phyloP scores from a whole-genome alignment of 805 yeast genomes.

The Ogataea parapolymorpha region DNA sequence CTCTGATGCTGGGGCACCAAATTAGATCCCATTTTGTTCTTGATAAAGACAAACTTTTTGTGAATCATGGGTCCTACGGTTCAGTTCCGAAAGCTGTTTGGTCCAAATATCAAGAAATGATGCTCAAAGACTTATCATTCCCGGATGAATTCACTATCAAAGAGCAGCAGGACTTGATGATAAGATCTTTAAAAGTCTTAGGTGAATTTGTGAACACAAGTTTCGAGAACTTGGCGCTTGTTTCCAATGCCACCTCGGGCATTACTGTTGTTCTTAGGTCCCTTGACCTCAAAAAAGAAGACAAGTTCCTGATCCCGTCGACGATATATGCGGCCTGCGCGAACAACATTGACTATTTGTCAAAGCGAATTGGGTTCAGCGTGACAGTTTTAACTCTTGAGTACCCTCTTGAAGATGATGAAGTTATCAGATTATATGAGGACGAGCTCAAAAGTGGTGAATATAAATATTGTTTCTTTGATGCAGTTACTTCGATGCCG shows the following conservation, averaged over 20 bases:
- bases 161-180: slow-evolving; percentile 30
- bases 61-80: slow-evolving; percentile 69
- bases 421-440: slow-evolving; percentile 36
- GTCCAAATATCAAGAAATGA: slow-evolving; percentile 33
- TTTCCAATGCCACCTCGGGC: slow-evolving; percentile 59
- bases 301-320: slow-evolving; percentile 45
- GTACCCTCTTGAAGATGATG: slow-evolving; percentile 44
- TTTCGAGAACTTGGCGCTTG: slow-evolving; percentile 47
- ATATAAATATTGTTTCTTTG: slow-evolving; percentile 47
- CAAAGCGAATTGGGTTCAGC: slow-evolving; percentile 33
- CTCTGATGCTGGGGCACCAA: slow-evolving; percentile 42
- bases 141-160: slow-evolving; percentile 47
- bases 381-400: slow-evolving; percentile 33
- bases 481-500: slow-evolving; percentile 63
- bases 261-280: slow-evolving; percentile 56
- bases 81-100: slow-evolving; percentile 47
- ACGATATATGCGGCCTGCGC: slow-evolving; percentile 55
- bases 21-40: slow-evolving; percentile 46
- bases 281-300: slow-evolving; percentile 48
- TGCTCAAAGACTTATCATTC: slow-evolving; percentile 31
- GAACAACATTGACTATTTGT: slow-evolving; percentile 46
- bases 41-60: slow-evolving; percentile 39
- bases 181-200: slow-evolving; percentile 35
- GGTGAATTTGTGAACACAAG: slow-evolving; percentile 47
- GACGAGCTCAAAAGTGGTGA: slow-evolving; percentile 26